Evolutionary conservation across 495 filamentous ascomycete genomes (phyloP), one percentile per base, ranked within the genome.

Genomic region (Monascus purpureus): DNA sequence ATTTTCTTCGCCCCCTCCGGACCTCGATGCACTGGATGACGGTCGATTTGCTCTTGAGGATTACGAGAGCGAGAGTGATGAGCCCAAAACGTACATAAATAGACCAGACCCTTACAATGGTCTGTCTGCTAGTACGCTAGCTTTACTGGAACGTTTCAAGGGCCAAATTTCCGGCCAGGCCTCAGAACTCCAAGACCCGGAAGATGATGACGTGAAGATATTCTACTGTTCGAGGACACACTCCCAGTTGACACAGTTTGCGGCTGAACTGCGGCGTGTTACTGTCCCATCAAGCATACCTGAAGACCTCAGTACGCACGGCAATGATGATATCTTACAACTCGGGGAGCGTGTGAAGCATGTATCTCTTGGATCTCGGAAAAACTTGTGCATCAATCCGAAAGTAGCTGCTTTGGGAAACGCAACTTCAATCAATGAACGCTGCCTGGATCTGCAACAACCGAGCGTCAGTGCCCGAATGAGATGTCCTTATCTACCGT

Each of bases 151-250:
- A 25, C 49, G 43, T 5, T 58, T 62, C 30, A 49, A 54, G 29
- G 55, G 54, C 2, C 42, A 55, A 19, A 36, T 43, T n/a, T 46
- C 53, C 2, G 36, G 39, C 1, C 29, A 57, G 34, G 14, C 46
- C 14, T 63, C 68, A 4, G 61, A 68, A 19, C 54, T 63, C 5
- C 59, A 65, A 26, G 64, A 67, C 9, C 49, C 58, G 8, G 72
- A 75, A 32, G 46, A 61, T 8, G 67, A 68, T 15, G 65, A 75
- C 28, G 61, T 77, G 13, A 87, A 84, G 66, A 82, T 97, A 16
- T 94, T 82, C 51, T 96, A 81, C 51, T 94, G 87, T 36, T 96
- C 90, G 9, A 67, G 90, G 43, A 97, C 90, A 1, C 90, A 97
- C 45, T 96, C 90, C 0, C 90, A 97, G 45, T 56, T 96, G 13